Evolutionary conservation across 2,329 filamentous ascomycete species (phyloP), one percentile per base, ranked within the genome.

Genomic region (Aspergillus luchuensis): DNA sequence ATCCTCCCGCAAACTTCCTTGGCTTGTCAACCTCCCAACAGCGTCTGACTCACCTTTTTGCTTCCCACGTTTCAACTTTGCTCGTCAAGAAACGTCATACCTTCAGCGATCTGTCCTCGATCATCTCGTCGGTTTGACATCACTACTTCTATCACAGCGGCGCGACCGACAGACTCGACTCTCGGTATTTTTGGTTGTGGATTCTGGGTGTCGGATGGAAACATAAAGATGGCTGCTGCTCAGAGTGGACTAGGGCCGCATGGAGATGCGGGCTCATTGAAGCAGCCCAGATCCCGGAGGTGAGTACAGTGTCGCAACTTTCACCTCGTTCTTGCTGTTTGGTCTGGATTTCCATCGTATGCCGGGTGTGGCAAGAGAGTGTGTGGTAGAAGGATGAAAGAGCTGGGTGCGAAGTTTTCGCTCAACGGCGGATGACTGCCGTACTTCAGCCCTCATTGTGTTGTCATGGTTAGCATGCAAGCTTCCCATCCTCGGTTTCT

Each of bases 241-340:
- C 73, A 76, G 65, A 79, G 79, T 73, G 78, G 79, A 73, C 75
- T 78, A 67, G 83, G 81, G 67, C 75, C 80, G 68, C 77, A 81
- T 68, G 79, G 79, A 61, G 84, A 85, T 58, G 81, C 82, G 55
- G 85, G 87, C 69, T 75, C 86, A 74, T 76, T 86, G 69, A 81
- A 84, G 70, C 85, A 87, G 75, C 80, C 83, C 61, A 81, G 84
- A 74, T 75, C 82, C 72, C 83, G 84, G 71, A 84, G 81, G 85
- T 87, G 81, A 81, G 84, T 80, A 59, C 58, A 53, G 62, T 56
- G 38, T 55, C 36, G 60, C 63, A 60, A 48, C 19, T 53, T 61
- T 39, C 28, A 17, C 28, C 48, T 15, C 39, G 8, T 19, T 50
- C 39, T 30, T 30, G 48, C 25, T 56, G 25, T 36, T 21, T 39